Base-by-base conservation (phyloP, 768 basidiomycete species). In the Lyophyllum decastes region DNA sequence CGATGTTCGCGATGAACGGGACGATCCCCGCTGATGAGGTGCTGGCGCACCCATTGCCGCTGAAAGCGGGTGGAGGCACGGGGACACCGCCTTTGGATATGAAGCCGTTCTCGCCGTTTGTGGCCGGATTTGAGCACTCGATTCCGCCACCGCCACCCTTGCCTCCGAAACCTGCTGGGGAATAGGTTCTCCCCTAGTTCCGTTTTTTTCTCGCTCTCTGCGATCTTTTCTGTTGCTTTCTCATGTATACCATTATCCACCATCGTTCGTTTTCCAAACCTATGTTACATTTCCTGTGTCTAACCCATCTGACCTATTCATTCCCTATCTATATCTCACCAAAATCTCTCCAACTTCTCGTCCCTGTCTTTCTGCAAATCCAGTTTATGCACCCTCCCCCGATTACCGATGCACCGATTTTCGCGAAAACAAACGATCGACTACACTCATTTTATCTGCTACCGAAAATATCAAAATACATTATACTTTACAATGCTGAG, bases 101-200 rank as follows among this genome's bases (percentile, higher is more conserved):
- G 35, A 70, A 74, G 41, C 78, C 82, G 6, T 82, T 83, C 63
- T 79, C 80, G 1, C 81, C 82, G 1, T 82, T 84, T 63, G 67
- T 70, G 17, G 60, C 73, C 7, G 74, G 70, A 7, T 78, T 78
- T 59, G 76, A 76, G 12, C 49, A 48, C 24, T 52, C 66, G 2
- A 55, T 62, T 22, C 52, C 57, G 9, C 74, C 72, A 2, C 75
- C 76, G 9, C 74, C 75, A 2, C 75, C 75, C 12, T 62, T 72
- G 21, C 75, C 72, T 22, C 66, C 68, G 9, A 72, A 75, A 65
- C 69, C 68, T 11, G 63, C 62, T 58, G 73, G 64, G 45, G 69
- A 71, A 44, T 58, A 44, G 52, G 16, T 4, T 9, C 24, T 47
- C 35, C 45, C 16, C 40, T 22, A 4, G 35, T 17, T 38, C 35